Evolutionary conservation across 768 basidiomycete genomes (phyloP).

Genomic region (Lentinula edodes): DNA sequence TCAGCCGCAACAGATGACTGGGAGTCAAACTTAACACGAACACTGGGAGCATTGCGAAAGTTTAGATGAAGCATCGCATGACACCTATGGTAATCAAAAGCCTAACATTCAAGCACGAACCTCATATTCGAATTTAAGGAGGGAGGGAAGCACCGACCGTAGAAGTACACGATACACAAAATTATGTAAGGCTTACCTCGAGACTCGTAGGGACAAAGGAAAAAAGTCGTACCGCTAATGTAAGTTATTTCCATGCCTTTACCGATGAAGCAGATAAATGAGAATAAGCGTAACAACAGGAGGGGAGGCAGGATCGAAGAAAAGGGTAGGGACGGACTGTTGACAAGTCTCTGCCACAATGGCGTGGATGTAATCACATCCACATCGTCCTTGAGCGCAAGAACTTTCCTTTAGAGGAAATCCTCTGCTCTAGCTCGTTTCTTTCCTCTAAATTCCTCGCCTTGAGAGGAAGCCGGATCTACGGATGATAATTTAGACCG

Average conservation of each 20-base stretch:
- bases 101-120: constrained; percentile 4
- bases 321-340: constrained; percentile 9
- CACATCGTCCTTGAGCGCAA: background rate
- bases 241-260: background rate
- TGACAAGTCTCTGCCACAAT: background rate
- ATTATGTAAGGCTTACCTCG: constrained; percentile 7
- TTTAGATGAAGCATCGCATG: background rate
- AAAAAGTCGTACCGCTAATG: constrained; percentile 5
- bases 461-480: constrained; percentile 21
- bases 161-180: constrained; percentile 5
- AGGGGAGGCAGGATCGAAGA: background rate
- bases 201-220: background rate
- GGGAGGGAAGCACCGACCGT: constrained; percentile 6
- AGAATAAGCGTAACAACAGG: constrained; percentile 1
- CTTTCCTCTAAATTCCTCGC: constrained; percentile 68
- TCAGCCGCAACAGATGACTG: constrained; percentile 1
- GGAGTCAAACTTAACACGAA: constrained; percentile 1
- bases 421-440: constrained; percentile 86
- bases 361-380: background rate
- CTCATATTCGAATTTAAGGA: background rate
- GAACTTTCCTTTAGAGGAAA: constrained; percentile 45
- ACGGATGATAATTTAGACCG: constrained; percentile 41
- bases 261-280: background rate
- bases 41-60: background rate
- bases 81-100: background rate